phyloP scores from a whole-genome alignment of 352 stramenopile species.

The Phytophthora podocarpi region DNA sequence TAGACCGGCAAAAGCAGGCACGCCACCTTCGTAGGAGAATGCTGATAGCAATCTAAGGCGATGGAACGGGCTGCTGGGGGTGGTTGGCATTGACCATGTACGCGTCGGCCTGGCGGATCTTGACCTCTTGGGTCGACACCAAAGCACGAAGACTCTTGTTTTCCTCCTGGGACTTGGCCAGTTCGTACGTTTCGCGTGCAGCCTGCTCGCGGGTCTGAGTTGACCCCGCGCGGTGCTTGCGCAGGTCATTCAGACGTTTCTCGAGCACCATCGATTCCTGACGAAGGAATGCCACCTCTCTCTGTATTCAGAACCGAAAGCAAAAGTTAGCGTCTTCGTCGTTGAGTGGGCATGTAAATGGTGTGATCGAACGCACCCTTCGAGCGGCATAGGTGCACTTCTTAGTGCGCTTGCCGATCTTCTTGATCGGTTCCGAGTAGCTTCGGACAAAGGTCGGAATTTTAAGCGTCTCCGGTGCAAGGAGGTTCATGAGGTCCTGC shows the following conservation, averaged over 20 bases:
- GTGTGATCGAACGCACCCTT: slow-evolving; percentile 34
- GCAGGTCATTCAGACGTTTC: slow-evolving; percentile 40
- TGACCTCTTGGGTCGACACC: slow-evolving; percentile 45
- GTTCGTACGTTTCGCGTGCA: slow-evolving; percentile 30
- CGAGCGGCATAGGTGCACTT: slow-evolving; percentile 70
- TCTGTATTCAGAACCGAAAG: slow-evolving; percentile 28
- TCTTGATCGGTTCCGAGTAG: slow-evolving; percentile 34
- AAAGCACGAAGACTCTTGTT: slow-evolving; percentile 50
- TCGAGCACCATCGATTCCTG: slow-evolving; percentile 42
- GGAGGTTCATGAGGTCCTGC: slow-evolving; percentile 43
- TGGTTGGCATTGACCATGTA: slow-evolving; percentile 23
- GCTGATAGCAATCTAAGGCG: background rate
- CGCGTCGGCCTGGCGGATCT: slow-evolving; percentile 46
- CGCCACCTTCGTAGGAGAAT: background rate
- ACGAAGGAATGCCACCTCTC: slow-evolving; percentile 51
- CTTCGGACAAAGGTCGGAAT: slow-evolving; percentile 29
- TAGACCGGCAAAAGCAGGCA: background rate
- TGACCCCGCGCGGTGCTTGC: slow-evolving; percentile 9
- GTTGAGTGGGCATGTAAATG: background rate
- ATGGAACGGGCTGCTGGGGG: slow-evolving; percentile 10
- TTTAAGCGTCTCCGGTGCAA: slow-evolving; percentile 27
- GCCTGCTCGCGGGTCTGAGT: slow-evolving; percentile 23
- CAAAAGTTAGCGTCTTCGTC: slow-evolving; percentile 12
- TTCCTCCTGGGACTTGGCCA: slow-evolving; percentile 42
- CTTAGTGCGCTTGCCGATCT: slow-evolving; percentile 44